phyloP scores from a whole-genome alignment of 805 yeast genomes.

The Kuraishia borneana region DNA sequence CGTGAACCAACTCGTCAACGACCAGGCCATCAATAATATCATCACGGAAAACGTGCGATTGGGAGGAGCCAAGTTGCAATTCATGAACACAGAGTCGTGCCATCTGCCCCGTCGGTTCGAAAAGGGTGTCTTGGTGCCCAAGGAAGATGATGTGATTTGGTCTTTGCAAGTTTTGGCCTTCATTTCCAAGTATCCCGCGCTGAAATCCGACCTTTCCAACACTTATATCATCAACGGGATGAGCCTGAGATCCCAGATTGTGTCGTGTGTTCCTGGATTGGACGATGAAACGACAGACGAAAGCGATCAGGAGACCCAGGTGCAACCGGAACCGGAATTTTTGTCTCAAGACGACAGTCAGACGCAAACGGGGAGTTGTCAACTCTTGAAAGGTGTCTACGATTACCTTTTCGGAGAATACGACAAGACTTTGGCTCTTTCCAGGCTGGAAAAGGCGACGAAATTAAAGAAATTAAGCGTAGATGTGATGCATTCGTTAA shows the following conservation, averaged over 20 bases:
- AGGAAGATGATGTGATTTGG: constrained; percentile 92
- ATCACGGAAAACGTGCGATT: constrained; percentile 9
- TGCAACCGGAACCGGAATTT: too few relatives aligned
- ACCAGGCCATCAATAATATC: constrained; percentile 17
- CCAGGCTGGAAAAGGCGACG: constrained; percentile 13
- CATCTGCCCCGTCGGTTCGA: constrained; percentile 38
- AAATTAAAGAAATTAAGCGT: constrained; percentile 16
- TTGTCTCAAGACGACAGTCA: background rate
- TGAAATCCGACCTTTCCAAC: constrained; percentile 63
- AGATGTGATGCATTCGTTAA: constrained; percentile 8
- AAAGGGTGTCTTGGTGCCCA: constrained; percentile 73
- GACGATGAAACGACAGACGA: constrained; percentile 1
- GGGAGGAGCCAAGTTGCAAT: constrained; percentile 6
- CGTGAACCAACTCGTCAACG: constrained; percentile 13
- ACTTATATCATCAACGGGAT: constrained; percentile 68
- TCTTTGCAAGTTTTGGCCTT: constrained; percentile 85
- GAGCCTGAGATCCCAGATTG: constrained; percentile 30
- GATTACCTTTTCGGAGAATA: constrained; percentile 1
- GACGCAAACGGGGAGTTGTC: background rate
- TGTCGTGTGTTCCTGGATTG: constrained; percentile 1
- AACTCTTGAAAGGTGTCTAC: background rate
- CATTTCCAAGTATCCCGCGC: constrained; percentile 78
- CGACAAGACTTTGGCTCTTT: constrained; percentile 1
- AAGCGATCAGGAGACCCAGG: background rate
- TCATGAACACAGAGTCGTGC: background rate